These are phyloP conservation scores for Plasmodium gallinaceum DNA, from an alignment of 169 alveolate genomes.

Conservation along the genomic window DNA sequence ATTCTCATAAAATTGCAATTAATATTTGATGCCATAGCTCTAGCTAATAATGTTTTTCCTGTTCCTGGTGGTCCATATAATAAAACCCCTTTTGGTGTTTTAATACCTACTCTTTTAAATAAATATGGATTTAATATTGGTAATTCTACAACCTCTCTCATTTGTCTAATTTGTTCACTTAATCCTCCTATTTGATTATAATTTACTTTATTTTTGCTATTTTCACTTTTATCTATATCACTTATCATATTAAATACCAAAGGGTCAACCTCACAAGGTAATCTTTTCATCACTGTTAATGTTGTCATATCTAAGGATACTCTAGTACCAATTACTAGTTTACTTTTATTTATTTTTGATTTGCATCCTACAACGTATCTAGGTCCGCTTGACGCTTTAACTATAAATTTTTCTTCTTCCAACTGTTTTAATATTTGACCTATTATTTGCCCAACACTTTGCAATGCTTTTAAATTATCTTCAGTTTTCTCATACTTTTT, in stretches of 20 bases:
- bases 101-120: slow-evolving; percentile 98
- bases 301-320: slow-evolving; percentile 99
- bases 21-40: slow-evolving; percentile 99
- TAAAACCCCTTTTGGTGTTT: slow-evolving; percentile 99
- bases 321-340: slow-evolving; percentile 96
- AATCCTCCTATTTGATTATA: slow-evolving; percentile 95
- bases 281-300: slow-evolving; percentile 95
- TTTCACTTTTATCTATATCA: slow-evolving; percentile 90
- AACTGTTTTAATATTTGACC: slow-evolving; percentile 97
- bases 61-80: slow-evolving; percentile 99
- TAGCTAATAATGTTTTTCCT: slow-evolving; percentile 98
- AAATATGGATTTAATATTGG: slow-evolving; percentile 99
- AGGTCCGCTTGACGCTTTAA: slow-evolving; percentile 97
- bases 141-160: slow-evolving; percentile 98
- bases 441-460: slow-evolving; percentile 98
- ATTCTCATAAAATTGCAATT: slow-evolving; percentile 98
- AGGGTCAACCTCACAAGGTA: slow-evolving; percentile 99
- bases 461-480: slow-evolving; percentile 96
- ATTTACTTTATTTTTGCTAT: slow-evolving; percentile 74
- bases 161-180: slow-evolving; percentile 96
- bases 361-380: slow-evolving; percentile 98
- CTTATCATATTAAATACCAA: slow-evolving; percentile 97
- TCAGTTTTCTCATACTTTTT: slow-evolving; percentile 95
- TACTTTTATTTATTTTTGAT: slow-evolving; percentile 93
- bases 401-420: slow-evolving; percentile 95